Evolutionary conservation across 2,329 filamentous ascomycete species (phyloP), one percentile per base, ranked within the genome.

Genomic region (Amauroascus verrucosus): DNA sequence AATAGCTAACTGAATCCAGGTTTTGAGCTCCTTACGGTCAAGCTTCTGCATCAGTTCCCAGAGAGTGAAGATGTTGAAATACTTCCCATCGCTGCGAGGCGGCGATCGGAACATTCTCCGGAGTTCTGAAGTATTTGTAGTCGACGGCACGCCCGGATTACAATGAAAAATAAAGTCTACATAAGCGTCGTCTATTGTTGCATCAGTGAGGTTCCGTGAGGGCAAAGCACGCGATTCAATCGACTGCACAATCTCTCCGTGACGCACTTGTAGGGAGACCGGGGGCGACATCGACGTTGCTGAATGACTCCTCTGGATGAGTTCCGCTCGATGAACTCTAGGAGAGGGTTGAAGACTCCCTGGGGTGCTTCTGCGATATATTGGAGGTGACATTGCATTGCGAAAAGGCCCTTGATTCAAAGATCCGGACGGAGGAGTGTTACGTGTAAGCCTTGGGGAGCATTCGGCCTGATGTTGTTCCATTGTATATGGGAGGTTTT

Each of bases 111-210:
- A 95, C 11, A 82, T 81, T 61, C 86, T 86, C 54, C 83, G 80
- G 46, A 96, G 72, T 51, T 84, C 81, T 2, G 76, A 69, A 0
- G 86, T 85, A 68, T 94, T 85, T 41, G 80, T 79, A 14, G 81
- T 77, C n/a, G 77, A 66, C 2, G 85, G 76, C 48, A 95, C 83
- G 41, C 80, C 83, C 4, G 90, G 90, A 67, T 96, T 96, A 75
- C 90, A 95, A 69, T 89, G 88, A 54, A 96, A 76, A 62, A 96
- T 86, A 67, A 96, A 96, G 60, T 75, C 70, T 56, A 90, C 83
- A 66, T 90, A 96, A 48, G 87, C 84, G 65, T 91, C 82, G 63
- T 90, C 86, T 59, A 96, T 83, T 11, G 78, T 85, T 1, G 79
- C 78, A 61, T 81, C 78, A 2, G 80, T 83, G 28, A 95, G 82